These are phyloP conservation scores for Scortechinia acanthostroma DNA, from an alignment of 2,329 filamentous ascomycete genomes.

Conservation along the genomic window DNA sequence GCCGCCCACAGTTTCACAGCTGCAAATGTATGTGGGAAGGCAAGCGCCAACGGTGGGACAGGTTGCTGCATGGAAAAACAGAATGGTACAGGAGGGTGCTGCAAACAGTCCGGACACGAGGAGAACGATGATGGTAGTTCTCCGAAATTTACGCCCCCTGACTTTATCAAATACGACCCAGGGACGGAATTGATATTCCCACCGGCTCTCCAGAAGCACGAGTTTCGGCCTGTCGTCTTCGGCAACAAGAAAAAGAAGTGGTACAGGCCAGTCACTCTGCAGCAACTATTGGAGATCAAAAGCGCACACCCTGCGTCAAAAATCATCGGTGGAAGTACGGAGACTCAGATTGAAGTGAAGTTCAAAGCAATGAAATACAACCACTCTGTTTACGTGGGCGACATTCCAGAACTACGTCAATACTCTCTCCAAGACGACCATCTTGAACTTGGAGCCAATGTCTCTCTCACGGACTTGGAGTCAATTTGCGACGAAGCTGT, in stretches of 20 bases:
- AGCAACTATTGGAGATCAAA: constrained; percentile 89
- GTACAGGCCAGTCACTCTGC: constrained; percentile 83
- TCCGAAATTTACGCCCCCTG: constrained; percentile 73
- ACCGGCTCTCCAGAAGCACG: constrained; percentile 73
- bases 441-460: constrained; percentile 85
- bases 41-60: constrained; percentile 35
- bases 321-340: constrained; percentile 90
- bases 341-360: constrained; percentile 97
- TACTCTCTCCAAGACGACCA: constrained; percentile 74
- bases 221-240: constrained; percentile 75
- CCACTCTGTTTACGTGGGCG: constrained; percentile 84
- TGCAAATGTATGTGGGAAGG: constrained; percentile 36
- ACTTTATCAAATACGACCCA: constrained; percentile 88
- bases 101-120: constrained; percentile 58
- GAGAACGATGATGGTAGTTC: constrained; percentile 41
- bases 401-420: constrained; percentile 81
- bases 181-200: constrained; percentile 95
- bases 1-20: constrained; percentile 79
- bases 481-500: constrained; percentile 74
- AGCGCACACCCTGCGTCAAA: constrained; percentile 77
- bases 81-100: constrained; percentile 28
- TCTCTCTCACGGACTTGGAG: constrained; percentile 86
- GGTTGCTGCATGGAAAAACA: constrained; percentile 70
- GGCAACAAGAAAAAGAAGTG: constrained; percentile 92
- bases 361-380: constrained; percentile 92